Base-by-base conservation (phyloP, 257 asterid genomes). In the Solanum peruvianum region DNA sequence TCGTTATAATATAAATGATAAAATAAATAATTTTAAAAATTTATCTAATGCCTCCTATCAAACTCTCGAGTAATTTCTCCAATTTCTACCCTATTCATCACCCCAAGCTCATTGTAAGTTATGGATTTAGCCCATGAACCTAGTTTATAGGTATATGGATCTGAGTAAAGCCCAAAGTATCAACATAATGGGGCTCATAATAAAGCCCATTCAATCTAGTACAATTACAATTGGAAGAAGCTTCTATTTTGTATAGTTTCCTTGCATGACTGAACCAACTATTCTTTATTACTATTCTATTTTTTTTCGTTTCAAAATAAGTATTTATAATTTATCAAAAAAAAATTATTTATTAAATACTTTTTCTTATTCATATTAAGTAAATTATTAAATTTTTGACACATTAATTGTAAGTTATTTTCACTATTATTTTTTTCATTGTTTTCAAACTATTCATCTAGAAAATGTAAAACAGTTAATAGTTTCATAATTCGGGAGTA, bases 1-100 rank as follows among this genome's bases (percentile, higher is more conserved):
- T 58, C 25, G 9, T 25, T 20, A 0, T 58, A 1, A 0, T 7
- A 20, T 58, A 2, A 58, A 58, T 58, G 0, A 21, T 20, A 1
- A 18, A 2, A 58, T 58, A 58, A 20, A 58, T 58, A 7, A 58
- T 58, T 1, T 0, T 16, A 52, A 3, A 6, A 6, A 6, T 6
- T 6, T 6, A 52, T 1, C 23, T 52, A 16, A 52, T 52, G 18
- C 10, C 62, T 52, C 0, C 1, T 0, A 16, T 52, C 62, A 52
- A 18, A 52, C n/a, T 16, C 4, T 52, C 23, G 4, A 0, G 62
- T 21, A 16, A 52, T 52, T n/a, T n/a, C 70, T n/a, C 4, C 71
- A 45, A 45, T 45, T 25, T 25, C 37, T 12, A 2, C 2, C 37
- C 76, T 70, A 70, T 71, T 71, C 41, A 71, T 71, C 44, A 71